Evolutionary conservation across 805 yeast species (phyloP).

Genomic region (Saccharomyces mikatae): DNA sequence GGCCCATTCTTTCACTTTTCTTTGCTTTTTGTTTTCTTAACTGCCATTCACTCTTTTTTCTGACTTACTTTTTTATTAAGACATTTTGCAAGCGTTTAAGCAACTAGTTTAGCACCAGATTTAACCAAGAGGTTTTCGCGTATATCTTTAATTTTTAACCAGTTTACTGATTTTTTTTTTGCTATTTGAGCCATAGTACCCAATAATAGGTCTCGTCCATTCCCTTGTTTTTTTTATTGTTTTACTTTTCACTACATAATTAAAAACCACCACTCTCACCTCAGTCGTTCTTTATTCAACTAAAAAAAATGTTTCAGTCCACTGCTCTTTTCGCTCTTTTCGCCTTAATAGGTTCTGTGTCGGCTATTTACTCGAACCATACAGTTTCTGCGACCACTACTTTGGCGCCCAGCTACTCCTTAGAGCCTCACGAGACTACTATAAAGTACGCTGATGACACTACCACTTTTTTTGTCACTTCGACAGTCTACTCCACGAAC

Average conservation of each 20-base stretch:
- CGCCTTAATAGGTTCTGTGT: conserved; percentile 3
- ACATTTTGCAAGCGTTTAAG: not conserved
- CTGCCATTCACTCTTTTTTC: not conserved
- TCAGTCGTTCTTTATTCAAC: conserved; percentile 6
- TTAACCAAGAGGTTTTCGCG: not conserved
- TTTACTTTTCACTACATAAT: conserved; percentile 4
- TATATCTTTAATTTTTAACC: not conserved
- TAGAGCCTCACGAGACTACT: conserved; percentile 11
- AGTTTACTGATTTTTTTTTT: not conserved
- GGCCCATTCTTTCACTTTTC: not conserved
- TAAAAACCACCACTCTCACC: conserved; percentile 4
- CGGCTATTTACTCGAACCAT: conserved; percentile 15
- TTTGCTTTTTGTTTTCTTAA: not conserved
- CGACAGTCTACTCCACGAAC: conserved; percentile 16
- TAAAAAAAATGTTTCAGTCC: not conserved
- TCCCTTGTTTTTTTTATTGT: conserved; percentile 5
- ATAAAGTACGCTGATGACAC: conserved; percentile 18
- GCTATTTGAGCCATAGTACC: conserved; percentile 1
- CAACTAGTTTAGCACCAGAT: not conserved
- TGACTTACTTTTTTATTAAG: not conserved
- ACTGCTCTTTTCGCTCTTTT: conserved; percentile 1
- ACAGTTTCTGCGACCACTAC: conserved; percentile 11
- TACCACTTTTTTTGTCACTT: conserved; percentile 21
- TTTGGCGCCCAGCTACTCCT: conserved; percentile 16
- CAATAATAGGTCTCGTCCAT: conserved; percentile 18